These are phyloP conservation scores for Hyaloscypha variabilis DNA, from an alignment of 495 filamentous ascomycete genomes.

Conservation along the genomic window DNA sequence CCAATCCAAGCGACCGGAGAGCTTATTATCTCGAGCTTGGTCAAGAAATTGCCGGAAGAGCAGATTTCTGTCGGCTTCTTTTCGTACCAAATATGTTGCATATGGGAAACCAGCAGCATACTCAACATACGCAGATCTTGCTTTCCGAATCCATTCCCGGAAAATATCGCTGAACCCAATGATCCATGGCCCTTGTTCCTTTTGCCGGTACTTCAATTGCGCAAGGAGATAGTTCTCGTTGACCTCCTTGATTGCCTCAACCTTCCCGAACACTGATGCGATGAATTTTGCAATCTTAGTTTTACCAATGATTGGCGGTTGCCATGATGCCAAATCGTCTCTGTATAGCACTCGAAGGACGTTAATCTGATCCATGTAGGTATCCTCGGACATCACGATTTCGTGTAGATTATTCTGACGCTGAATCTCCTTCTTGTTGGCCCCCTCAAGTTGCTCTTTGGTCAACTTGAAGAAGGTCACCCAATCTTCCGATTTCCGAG, in stretches of 20 bases:
- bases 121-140: constrained; percentile 83
- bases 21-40: constrained; percentile 72
- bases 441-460: constrained; percentile 68
- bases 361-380: constrained; percentile 84
- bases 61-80: constrained; percentile 82
- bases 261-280: constrained; percentile 83
- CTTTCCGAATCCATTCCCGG: constrained; percentile 97
- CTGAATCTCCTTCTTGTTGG: constrained; percentile 84
- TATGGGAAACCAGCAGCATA: constrained; percentile 89
- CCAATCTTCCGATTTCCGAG: constrained; percentile 81
- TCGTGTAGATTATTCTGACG: constrained; percentile 95
- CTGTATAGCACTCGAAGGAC: constrained; percentile 84
- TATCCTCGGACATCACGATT: constrained; percentile 91
- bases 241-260: constrained; percentile 84
- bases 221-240: constrained; percentile 95
- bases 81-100: constrained; percentile 79
- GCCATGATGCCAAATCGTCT: constrained; percentile 71
- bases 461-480: constrained; percentile 86
- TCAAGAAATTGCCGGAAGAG: constrained; percentile 88
- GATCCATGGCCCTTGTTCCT: constrained; percentile 95
- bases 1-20: constrained; percentile 88
- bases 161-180: constrained; percentile 96
- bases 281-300: constrained; percentile 78
- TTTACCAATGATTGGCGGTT: constrained; percentile 80
- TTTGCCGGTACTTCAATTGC: constrained; percentile 95